These are phyloP conservation scores for Ochetophila trinervis DNA, from an alignment of 306 rosid genomes.

Conservation along the genomic window DNA sequence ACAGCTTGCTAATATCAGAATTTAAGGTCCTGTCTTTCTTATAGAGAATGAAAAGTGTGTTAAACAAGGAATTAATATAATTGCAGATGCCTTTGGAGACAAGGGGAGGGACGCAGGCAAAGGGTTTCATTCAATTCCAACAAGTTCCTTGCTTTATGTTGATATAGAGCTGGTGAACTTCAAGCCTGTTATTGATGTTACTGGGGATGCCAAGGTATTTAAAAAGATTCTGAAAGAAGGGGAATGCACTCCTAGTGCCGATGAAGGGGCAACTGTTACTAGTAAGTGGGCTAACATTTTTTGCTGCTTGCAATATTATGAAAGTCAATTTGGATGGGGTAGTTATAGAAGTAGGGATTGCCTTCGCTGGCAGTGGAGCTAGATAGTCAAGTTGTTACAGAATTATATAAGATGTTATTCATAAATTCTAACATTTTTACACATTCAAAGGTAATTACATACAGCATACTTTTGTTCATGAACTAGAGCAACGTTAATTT, in stretches of 20 bases:
- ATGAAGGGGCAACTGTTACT: slow-evolving; percentile 64
- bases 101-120: slow-evolving; percentile 40
- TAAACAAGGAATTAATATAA: background rate
- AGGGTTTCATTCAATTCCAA: slow-evolving; percentile 40
- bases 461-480: no score
- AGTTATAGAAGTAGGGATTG: no score
- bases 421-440: no score
- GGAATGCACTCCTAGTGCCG: slow-evolving; percentile 47
- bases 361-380: no score
- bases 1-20: slow-evolving; percentile 12
- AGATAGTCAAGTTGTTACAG: no score
- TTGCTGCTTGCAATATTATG: no score
- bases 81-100: slow-evolving; percentile 55
- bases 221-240: slow-evolving; percentile 68
- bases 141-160: slow-evolving; percentile 47
- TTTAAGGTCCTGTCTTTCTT: background rate
- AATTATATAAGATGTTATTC: no score
- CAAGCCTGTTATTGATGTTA: slow-evolving; percentile 64
- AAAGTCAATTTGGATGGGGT: no score
- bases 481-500: background rate
- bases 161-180: slow-evolving; percentile 58
- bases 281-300: slow-evolving; percentile 34
- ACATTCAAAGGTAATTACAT: no score
- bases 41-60: slow-evolving; percentile 9
- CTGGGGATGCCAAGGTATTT: slow-evolving; percentile 58